Base-by-base conservation (phyloP, 805 yeast species). In the Pichia eremophila region DNA sequence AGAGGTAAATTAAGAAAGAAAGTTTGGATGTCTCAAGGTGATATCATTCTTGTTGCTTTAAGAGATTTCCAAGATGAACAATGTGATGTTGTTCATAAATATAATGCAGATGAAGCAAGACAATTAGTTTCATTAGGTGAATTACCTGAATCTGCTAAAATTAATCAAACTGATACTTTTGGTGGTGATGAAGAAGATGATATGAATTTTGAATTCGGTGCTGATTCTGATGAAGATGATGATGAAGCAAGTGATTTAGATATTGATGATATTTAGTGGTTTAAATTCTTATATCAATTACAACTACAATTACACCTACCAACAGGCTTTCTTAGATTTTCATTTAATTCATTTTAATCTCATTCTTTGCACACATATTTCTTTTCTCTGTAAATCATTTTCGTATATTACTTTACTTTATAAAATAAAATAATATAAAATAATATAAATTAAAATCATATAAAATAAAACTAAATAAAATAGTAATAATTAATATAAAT, bases 1-100 rank as follows among this genome's bases (percentile, higher is more conserved):
- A 87, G 99, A 78, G 99, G 99, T 61, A 93, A 93, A 67, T 79
- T 93, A 72, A 86, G 99, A 79, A 93, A 93, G 83, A 93, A 91
- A 79, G 99, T 93, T 52, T 93, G 99, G 99, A 90, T 93, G 88
- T 86, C 86, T 43, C 98, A 89, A 69, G 99, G 99, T 73, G 99
- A 93, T 67, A 93, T 93, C 60, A 88, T 93, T 58, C 74, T 93
- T 64, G 93, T 91, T 43, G 90, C 96, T 8, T 79, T 93, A 60
- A 89, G 99, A 77, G 99, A 93, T 63, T 93, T 93, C 81, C 97
- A 93, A 72, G 97, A 91, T 63, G 96, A 87, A 53, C 95, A 86
- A 68, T 93, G 97, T 75, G 99, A 93, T 67, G 97, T 93, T 57
- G 91, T 93, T 49, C 95, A 91, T 69, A 93, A 93, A 71, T 93